Evolutionary conservation across 2,329 filamentous ascomycete genomes (phyloP).

Genomic region (Xylaria hypoxylon): DNA sequence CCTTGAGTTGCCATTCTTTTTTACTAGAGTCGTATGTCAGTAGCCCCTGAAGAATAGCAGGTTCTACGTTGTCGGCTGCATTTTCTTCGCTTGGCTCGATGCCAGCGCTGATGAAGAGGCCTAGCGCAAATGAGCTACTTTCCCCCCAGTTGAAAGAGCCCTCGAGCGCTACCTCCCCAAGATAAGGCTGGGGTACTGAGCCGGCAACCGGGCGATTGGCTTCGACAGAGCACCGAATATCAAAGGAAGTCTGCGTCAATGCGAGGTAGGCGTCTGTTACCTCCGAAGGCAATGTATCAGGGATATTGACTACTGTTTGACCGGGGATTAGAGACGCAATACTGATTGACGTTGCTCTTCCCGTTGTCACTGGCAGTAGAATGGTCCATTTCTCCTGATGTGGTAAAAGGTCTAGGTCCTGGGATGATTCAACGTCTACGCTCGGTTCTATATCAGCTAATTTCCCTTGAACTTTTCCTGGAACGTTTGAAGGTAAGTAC

Average conservation of each 20-base stretch:
- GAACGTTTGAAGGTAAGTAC: neutral
- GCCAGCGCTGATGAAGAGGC: constrained; percentile 13
- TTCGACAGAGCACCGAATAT: neutral
- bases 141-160: constrained; percentile 25
- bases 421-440: neutral
- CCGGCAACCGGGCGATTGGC: neutral
- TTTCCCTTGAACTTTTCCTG: too few species aligned
- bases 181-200: constrained; percentile 19
- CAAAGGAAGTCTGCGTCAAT: neutral
- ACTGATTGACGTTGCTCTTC: neutral
- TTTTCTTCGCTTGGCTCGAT: constrained; percentile 17
- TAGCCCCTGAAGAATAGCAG: neutral
- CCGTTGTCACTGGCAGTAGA: neutral
- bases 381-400: constrained; percentile 1
- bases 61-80: neutral
- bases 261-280: constrained; percentile 1
- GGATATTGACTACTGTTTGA: constrained; percentile 2
- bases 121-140: constrained; percentile 11
- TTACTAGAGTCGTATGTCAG: constrained; percentile 4
- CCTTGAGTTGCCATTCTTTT: neutral
- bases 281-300: constrained; percentile 1
- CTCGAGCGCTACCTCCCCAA: constrained; percentile 20
- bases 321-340: constrained; percentile 4
- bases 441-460: neutral
- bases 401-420: constrained; percentile 2